Evolutionary conservation across 2,329 filamentous ascomycete genomes (phyloP).

Genomic region (Xylariaceae sp.): DNA sequence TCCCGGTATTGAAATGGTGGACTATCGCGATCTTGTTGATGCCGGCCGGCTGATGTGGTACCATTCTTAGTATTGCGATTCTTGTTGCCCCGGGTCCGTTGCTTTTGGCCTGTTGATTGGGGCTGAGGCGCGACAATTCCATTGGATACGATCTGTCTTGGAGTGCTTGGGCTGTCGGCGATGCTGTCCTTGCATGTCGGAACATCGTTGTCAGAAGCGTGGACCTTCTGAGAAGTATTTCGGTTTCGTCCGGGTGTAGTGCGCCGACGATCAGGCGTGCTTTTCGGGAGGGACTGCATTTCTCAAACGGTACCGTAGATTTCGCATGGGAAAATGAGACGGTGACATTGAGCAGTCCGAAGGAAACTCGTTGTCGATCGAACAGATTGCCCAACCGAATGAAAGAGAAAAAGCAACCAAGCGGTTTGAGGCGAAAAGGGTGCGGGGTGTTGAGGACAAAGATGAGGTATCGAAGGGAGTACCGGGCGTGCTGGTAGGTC

Average conservation of each 20-base stretch:
- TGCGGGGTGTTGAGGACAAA: conserved; percentile 13
- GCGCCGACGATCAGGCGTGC: conserved; percentile 38
- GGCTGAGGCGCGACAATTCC: conserved; percentile 32
- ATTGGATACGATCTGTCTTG: conserved; percentile 37
- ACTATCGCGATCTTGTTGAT: conserved; percentile 39
- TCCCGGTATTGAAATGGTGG: conserved; percentile 44
- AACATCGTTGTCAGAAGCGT: conserved; percentile 54
- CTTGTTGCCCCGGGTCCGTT: conserved; percentile 25
- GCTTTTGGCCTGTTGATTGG: conserved; percentile 30
- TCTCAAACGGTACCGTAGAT: conserved; percentile 25
- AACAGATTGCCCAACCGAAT: not conserved
- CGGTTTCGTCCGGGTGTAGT: conserved; percentile 34
- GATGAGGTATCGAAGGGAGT: conserved; percentile 5
- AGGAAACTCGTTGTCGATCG: conserved; percentile 5
- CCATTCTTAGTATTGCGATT: conserved; percentile 30
- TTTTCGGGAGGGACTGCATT: conserved; percentile 35
- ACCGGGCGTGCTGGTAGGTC: conserved; percentile 1
- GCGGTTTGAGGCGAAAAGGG: not conserved
- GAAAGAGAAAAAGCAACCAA: not conserved
- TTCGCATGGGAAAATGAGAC: conserved; percentile 7
- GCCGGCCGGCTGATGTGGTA: conserved; percentile 38
- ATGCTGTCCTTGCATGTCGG: conserved; percentile 33
- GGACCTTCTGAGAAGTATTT: conserved; percentile 44
- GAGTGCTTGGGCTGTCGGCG: conserved; percentile 37
- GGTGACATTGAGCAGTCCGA: conserved; percentile 6